phyloP scores from a whole-genome alignment of 2,329 filamentous ascomycete species.

The Fusarium zealandicum region DNA sequence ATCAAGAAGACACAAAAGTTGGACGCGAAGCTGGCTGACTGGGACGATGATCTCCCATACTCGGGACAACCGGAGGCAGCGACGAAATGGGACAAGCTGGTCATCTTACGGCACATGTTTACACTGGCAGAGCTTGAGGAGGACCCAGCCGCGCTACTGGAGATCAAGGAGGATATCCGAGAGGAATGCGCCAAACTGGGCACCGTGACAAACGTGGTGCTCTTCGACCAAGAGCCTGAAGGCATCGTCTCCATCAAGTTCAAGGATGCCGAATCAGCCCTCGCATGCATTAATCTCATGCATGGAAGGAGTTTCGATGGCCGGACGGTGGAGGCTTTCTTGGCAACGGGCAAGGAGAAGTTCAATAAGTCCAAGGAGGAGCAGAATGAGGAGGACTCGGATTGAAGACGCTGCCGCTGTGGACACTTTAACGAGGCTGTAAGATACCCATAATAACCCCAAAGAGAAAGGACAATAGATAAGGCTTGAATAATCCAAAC shows the following conservation, averaged over 20 bases:
- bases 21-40: constrained; percentile 90
- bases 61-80: constrained; percentile 51
- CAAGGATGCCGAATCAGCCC: constrained; percentile 72
- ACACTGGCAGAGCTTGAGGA: constrained; percentile 84
- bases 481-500: constrained; percentile 1
- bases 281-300: constrained; percentile 77
- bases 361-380: constrained; percentile 73
- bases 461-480: constrained; percentile 11
- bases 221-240: constrained; percentile 86
- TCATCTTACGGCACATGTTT: constrained; percentile 93
- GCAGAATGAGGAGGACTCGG: constrained; percentile 53
- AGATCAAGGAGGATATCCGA: constrained; percentile 93
- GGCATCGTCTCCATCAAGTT: constrained; percentile 90
- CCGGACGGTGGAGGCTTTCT: constrained; percentile 72
- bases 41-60: constrained; percentile 86
- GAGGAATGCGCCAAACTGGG: constrained; percentile 90
- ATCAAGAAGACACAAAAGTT: constrained; percentile 91
- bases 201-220: constrained; percentile 85
- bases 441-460: constrained; percentile 38
- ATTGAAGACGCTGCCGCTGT: constrained; percentile 30
- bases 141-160: constrained; percentile 80
- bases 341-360: constrained; percentile 74
- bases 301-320: constrained; percentile 82
- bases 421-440: constrained; percentile 29
- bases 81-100: constrained; percentile 75